Evolutionary conservation across 257 asterid species (phyloP), one percentile per base, ranked within the genome.

Genomic region (Solanum pinnatisectum): DNA sequence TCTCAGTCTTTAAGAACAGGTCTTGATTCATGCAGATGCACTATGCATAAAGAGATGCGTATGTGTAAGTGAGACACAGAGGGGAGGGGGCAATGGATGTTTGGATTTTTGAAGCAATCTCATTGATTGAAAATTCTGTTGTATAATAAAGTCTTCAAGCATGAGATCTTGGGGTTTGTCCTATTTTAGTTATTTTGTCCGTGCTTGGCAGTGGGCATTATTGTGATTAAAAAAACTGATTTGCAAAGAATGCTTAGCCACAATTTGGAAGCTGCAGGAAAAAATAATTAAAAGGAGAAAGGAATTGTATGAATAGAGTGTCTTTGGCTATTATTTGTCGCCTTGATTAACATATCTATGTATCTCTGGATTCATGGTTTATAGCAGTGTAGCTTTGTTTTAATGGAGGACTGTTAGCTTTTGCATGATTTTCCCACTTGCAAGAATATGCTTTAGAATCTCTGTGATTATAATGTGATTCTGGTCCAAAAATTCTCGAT

Each of bases 401-500:
- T 30, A 49, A 82, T 49, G 85, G 85, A 49, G 25, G 85, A 82
- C 85, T 10, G 25, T 74, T 82, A 18, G 85, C 96, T 98, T 49
- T 95, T 96, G 87, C 40, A 49, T 82, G 70, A 82, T 30, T 82
- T 82, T 30, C 85, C 70, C 6, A 12, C 85, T 32, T 49, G 30
- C 20, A 5, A 81, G 68, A 81, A 46, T 10, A 44, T 44, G 68
- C 36, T 44, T 35, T 82, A 46, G 85, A 25, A 82, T 49, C 44
- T 82, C 52, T 79, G 70, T 30, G 42, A 11, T 67, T 40, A 46
- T 67, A 40, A 39, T 37, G 63, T 42, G 67, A 67, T 85, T 71
- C 82, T 37, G 59, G 77, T 67, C 40, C 27, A 27, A 12, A 67
- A 39, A 36, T 73, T 22, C 67, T 77, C 27, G 71, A 56, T 70